These are phyloP conservation scores for Kalanchoe fedtschenkoi DNA, from an alignment of 164 flowering plant species.

Conservation along the genomic window DNA sequence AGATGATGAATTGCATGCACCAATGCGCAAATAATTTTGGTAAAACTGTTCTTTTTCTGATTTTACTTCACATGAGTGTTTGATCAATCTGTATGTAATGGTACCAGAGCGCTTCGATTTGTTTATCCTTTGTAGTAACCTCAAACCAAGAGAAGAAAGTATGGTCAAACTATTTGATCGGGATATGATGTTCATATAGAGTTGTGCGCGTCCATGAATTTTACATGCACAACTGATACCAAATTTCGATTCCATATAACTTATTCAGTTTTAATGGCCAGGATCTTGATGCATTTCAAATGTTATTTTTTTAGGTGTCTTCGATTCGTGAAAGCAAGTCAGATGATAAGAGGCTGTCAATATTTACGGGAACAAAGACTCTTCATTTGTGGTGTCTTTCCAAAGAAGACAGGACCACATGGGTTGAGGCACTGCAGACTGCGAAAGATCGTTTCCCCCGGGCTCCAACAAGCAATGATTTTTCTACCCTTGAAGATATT, in stretches of 20 bases:
- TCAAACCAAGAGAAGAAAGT: too few relatives aligned
- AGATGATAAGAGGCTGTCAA: conserved; percentile 86
- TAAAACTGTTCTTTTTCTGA: not conserved
- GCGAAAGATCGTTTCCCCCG: conserved; percentile 89
- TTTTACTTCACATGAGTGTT: too few relatives aligned
- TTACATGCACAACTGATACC: too few relatives aligned
- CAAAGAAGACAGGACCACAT: conserved; percentile 73
- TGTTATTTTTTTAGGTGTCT: conserved; percentile 57
- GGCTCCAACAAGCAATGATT: conserved; percentile 53
- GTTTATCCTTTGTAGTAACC: too few relatives aligned
- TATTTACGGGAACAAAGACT: conserved; percentile 91
- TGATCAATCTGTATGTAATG: too few relatives aligned
- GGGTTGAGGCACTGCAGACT: conserved; percentile 78
- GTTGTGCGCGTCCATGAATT: too few relatives aligned
- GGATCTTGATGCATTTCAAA: conserved; percentile 11
- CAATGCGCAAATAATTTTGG: not conserved
- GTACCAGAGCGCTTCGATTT: too few relatives aligned
- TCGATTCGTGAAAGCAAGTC: conserved; percentile 93
- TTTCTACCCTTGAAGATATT: conserved; percentile 54
- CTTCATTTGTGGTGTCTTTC: conserved; percentile 83
- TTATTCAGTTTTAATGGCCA: not conserved
- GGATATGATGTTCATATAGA: too few relatives aligned
- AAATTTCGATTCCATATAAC: too few relatives aligned
- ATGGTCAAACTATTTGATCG: too few relatives aligned
- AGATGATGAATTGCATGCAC: not conserved